Percentiles rank a stretch among this genome's conserved stretches.
Conservation (phyloP, 768 basidiomycete genomes). For the Roridomyces roridus region DNA sequence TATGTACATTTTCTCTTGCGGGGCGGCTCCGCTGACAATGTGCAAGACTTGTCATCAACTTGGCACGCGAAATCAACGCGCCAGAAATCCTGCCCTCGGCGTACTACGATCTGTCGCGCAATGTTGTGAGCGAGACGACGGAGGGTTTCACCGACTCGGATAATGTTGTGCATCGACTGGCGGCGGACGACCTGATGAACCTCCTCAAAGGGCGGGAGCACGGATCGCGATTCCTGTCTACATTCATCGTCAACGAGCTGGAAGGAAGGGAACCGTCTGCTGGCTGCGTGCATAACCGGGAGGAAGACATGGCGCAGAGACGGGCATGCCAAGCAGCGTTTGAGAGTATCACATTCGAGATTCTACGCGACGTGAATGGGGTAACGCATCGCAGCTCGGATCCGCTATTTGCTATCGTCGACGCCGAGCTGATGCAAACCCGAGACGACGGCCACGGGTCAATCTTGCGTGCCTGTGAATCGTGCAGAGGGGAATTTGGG, state of each 20-base stretch:
- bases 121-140: slow-evolving; percentile 64
- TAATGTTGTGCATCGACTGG: slow-evolving; percentile 46
- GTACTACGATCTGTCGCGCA: slow-evolving; percentile 82
- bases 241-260: slow-evolving; percentile 76
- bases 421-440: slow-evolving; percentile 70
- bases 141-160: slow-evolving; percentile 51
- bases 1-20: slow-evolving; percentile 43
- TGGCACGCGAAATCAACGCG: slow-evolving; percentile 63
- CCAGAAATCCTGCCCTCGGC: slow-evolving; percentile 72
- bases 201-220: slow-evolving; percentile 76
- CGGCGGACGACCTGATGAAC: slow-evolving; percentile 60
- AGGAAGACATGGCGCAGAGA: slow-evolving; percentile 48
- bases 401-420: slow-evolving; percentile 72
- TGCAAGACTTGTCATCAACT: slow-evolving; percentile 66
- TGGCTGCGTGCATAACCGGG: slow-evolving; percentile 56
- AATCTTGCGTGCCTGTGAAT: slow-evolving; percentile 66
- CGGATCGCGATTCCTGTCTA: slow-evolving; percentile 75
- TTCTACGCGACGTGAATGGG: slow-evolving; percentile 76
- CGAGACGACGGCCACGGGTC: slow-evolving; percentile 53
- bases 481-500: slow-evolving; percentile 67
- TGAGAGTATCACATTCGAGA: slow-evolving; percentile 76
- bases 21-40: slow-evolving; percentile 11
- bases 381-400: slow-evolving; percentile 72
- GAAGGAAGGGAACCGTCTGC: slow-evolving; percentile 64
- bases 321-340: slow-evolving; percentile 74